Conservation (phyloP, 2,329 filamentous ascomycete genomes). For the Amauroascus niger region DNA sequence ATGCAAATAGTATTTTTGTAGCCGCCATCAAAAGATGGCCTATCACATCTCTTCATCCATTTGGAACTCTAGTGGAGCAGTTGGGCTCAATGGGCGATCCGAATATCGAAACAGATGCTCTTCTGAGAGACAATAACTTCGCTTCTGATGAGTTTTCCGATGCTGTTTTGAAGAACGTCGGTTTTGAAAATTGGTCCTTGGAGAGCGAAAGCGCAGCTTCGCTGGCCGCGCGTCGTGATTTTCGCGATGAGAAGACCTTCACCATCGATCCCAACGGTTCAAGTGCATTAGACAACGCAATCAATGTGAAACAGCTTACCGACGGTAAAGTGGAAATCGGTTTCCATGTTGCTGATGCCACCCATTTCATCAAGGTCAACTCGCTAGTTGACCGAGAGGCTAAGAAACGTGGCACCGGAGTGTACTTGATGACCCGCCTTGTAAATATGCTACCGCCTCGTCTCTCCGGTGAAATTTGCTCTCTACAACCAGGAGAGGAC, state of each 20-base stretch:
- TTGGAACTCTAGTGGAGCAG: constrained; percentile 93
- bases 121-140: constrained; percentile 98
- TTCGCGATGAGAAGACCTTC: constrained; percentile 78
- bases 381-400: constrained; percentile 93
- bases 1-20: constrained; percentile 95
- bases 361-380: constrained; percentile 94
- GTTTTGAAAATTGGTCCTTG: constrained; percentile 83
- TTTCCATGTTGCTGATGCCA: constrained; percentile 87
- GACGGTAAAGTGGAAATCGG: constrained; percentile 89
- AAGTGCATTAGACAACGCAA: constrained; percentile 79
- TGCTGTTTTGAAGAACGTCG: constrained; percentile 85
- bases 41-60: constrained; percentile 97
- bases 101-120: constrained; percentile 93
- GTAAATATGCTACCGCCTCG: constrained; percentile 80
- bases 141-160: constrained; percentile 95
- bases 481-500: constrained; percentile 75
- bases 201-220: constrained; percentile 69
- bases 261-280: constrained; percentile 85
- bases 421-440: constrained; percentile 85
- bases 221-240: constrained; percentile 70
- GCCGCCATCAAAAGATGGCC: constrained; percentile 99
- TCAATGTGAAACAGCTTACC: constrained; percentile 75
- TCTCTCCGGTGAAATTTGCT: constrained; percentile 78
- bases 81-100: constrained; percentile 95
- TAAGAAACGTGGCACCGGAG: constrained; percentile 92